phyloP scores from a whole-genome alignment of 345 rosid genomes.

The Gossypium stocksii region DNA sequence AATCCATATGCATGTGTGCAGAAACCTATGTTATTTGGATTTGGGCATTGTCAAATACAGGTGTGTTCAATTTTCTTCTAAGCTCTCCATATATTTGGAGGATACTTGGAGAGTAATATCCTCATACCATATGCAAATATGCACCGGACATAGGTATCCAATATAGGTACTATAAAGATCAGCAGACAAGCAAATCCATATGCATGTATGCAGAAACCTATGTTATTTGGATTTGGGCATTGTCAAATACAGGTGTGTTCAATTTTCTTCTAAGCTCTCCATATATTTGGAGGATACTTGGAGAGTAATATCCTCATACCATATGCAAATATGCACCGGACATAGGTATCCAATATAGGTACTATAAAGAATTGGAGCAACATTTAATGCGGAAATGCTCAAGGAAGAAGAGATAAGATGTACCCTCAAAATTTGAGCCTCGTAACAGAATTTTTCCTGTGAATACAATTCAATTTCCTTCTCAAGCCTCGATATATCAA shows the following conservation, averaged over 20 bases:
- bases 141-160: background rate
- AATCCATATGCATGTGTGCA: background rate
- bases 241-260: background rate
- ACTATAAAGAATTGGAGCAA: background rate
- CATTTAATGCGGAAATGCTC: background rate
- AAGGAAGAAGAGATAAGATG: conserved; percentile 13
- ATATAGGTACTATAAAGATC: background rate
- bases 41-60: background rate
- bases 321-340: background rate
- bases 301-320: background rate
- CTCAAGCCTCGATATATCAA: conserved; percentile 70
- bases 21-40: background rate
- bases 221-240: background rate
- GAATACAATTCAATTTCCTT: conserved; percentile 69
- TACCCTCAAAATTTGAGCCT: conserved; percentile 95
- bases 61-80: background rate
- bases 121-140: background rate
- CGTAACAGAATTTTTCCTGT: conserved; percentile 91
- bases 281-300: background rate
- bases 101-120: background rate
- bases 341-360: background rate
- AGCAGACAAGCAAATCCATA: conserved; percentile 1
- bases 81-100: background rate
- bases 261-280: background rate
- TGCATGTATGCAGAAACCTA: background rate